Percentiles rank a stretch among this genome's conserved stretches.
Conservation (phyloP, 2,329 filamentous ascomycete genomes). For the Pseudogymnoascus sp. region DNA sequence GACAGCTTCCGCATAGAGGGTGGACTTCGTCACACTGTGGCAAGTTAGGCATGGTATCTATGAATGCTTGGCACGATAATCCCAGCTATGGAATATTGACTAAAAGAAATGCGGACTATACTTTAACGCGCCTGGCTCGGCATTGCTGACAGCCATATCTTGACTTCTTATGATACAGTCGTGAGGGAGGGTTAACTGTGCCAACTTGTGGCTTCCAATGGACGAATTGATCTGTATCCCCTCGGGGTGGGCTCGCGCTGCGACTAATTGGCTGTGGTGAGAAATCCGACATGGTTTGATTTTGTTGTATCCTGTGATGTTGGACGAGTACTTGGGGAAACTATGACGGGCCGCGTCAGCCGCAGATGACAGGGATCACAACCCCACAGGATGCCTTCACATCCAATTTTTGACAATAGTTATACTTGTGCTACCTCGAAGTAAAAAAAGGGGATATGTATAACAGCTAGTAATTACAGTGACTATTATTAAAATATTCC, state of each 20-base stretch:
- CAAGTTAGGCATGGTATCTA: not conserved
- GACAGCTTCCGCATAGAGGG: conserved; percentile 17
- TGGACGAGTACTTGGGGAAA: not conserved
- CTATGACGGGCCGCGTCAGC: not conserved
- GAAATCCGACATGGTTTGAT: not conserved
- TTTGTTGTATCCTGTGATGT: not conserved
- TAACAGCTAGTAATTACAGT: not conserved
- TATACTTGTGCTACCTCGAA: not conserved
- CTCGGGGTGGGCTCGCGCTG: not conserved
- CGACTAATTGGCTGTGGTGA: not conserved
- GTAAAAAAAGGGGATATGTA: not conserved
- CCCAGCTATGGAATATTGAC: conserved; percentile 35
- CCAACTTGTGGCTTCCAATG: not conserved
- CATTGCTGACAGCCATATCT: conserved; percentile 26
- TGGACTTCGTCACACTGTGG: conserved; percentile 20
- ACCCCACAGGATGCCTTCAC: not conserved
- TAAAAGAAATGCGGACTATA: conserved; percentile 20
- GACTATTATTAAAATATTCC: not conserved
- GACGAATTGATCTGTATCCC: not conserved
- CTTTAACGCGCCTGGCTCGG: conserved; percentile 27
- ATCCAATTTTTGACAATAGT: not conserved
- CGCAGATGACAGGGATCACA: not conserved
- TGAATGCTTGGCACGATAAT: conserved; percentile 22
- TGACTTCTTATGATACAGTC: conserved; percentile 29
- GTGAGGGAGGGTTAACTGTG: not conserved